Base-by-base conservation (phyloP, 352 stramenopile genomes). In the Pythium scleroteichum region DNA sequence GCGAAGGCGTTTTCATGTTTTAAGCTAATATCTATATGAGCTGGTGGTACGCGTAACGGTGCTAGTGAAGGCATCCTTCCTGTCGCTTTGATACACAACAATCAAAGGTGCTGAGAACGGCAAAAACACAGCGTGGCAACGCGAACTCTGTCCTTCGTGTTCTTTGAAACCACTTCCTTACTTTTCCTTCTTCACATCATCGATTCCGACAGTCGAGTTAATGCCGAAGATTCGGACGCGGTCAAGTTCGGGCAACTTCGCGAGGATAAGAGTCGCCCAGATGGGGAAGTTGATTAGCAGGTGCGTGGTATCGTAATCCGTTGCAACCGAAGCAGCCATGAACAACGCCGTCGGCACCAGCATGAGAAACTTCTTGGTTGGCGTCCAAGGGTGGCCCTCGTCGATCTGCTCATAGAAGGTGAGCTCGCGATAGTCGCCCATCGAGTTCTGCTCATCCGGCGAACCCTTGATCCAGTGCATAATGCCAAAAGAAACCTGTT, bases 371-470 rank as follows among this genome's bases (percentile, higher is more conserved):
- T 97, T 97, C 75, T 98, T 98, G 22, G 87, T 96, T 51, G 79
- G 82, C 35, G 92, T 97, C 90, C 91, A 98, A 40, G 87, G 82
- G 56, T 89, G 78, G 22, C 91, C 90, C 58, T 95, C 88, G 62
- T 98, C 92, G 47, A 98, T 92, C 75, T 98, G 95, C 72, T 98
- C 95, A 81, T 96, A 98, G 61, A 96, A 93, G 20, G 95, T 98
- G 68, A 98, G 88, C 63, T 94, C 90, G 41, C 94, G 87, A 76
- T 97, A 96, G 76, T 98, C 92, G 48, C 92, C 92, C 69, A 97
- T 92, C 32, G 66, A 69, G 52, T 81, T 95, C 60, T 95, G 94
- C 71, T 97, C 91, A 23, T 97, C 87, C 0, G 90, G 87, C 44
- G 90, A 97, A 32, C 95, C 95, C 73, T 98, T 98, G 59, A 98